Evolutionary conservation across 139 green algal species (phyloP).

Genomic region (Pseudopediastrum boryanum): DNA sequence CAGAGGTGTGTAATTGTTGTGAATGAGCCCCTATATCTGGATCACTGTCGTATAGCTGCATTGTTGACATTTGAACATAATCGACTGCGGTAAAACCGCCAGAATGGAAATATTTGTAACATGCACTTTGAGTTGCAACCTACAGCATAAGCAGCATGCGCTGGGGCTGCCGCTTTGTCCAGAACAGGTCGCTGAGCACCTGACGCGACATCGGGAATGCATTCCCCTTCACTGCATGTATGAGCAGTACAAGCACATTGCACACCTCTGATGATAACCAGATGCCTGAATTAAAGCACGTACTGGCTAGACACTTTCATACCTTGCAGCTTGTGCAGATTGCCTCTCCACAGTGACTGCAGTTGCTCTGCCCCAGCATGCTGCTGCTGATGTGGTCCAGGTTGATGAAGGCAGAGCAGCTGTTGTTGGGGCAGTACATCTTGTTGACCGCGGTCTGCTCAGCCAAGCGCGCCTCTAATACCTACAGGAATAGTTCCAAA

Average conservation of each 20-base stretch:
- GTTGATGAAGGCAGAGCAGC: slow-evolving; percentile 13
- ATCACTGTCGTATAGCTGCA: too few species aligned
- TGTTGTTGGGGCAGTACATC: slow-evolving; percentile 7
- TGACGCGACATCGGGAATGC: too few species aligned
- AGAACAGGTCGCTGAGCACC: too few species aligned
- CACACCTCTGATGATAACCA: background rate
- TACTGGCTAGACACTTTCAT: background rate
- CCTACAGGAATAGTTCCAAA: background rate
- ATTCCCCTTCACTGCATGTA: background rate
- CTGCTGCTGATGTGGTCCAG: background rate
- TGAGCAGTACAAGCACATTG: background rate
- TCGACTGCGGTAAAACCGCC: too few species aligned
- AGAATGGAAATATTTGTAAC: too few species aligned
- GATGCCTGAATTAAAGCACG: background rate
- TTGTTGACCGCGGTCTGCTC: background rate
- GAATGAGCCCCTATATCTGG: too few species aligned
- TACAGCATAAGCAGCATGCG: too few species aligned
- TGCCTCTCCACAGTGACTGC: background rate
- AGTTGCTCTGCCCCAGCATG: background rate
- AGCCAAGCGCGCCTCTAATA: background rate
- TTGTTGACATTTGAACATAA: too few species aligned
- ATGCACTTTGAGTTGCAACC: too few species aligned
- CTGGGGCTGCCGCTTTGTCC: too few species aligned
- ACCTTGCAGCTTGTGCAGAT: slow-evolving; percentile 4
- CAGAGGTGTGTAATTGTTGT: background rate